Base-by-base conservation (phyloP, 78 protist species). In the Fonticula alba region DNA sequence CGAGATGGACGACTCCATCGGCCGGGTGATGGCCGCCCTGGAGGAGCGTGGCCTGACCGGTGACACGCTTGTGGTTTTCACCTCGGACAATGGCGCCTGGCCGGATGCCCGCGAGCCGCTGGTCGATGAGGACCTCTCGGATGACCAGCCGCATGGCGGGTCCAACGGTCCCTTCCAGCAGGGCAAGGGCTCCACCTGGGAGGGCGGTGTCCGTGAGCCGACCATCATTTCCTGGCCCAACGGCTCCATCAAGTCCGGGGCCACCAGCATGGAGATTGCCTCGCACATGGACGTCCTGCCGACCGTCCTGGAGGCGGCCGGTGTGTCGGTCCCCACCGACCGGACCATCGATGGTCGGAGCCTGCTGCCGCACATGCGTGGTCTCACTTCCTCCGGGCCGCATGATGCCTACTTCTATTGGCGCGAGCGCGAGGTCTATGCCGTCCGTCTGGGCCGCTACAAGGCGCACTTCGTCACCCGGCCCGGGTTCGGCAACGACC, bases 51-150 rank as follows among this genome's bases (percentile, higher is more conserved):
- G 62, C 51, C n/a, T 31, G 33, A 61, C 64, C 32, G 61, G 52
- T 2, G 52, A 66, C 62, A 66, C 71, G 32, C 2, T 66, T 11
- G 60, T 66, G 41, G 33, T 66, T 24, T 66, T 66, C 62, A 19
- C 61, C 15, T 51, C 71, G 38, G 71, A 66, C 52, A 66, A 66
- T 49, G 71, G 71, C 24, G 41, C 71, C n/a, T 66, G 20, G n/a
- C 65, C 38, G 51, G 52, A 47, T 7, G 43, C 43, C 17, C 3
- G 17, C 43, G 43, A 38, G 43, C 43, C 43, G 17, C 17, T 7
- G 7, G 43, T 38, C 11, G 14, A n/a, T 20, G 69, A 11, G 58
- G 58, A 3, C 17, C 58, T 3, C 35, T 7, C 35, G 7, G 58
- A 7, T 7, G 35, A 9, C 43, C 37, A 36, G 27, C 33, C 7